phyloP scores from a whole-genome alignment of 2,329 filamentous ascomycete genomes.

The Trichoderma endophyticum region DNA sequence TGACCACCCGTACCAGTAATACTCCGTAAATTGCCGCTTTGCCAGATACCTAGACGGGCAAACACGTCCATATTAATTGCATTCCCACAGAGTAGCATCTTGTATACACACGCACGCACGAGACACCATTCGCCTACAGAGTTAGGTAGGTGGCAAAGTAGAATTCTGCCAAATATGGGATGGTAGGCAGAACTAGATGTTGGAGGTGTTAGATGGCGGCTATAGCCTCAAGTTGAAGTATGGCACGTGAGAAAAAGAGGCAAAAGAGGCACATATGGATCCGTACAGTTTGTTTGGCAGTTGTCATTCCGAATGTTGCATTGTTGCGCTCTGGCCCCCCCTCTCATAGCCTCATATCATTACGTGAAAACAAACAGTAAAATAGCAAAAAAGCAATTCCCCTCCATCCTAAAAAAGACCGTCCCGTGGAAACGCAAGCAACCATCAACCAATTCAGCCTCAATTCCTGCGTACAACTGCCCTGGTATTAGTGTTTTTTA shows the following conservation, averaged over 20 bases:
- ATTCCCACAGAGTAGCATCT: neutral
- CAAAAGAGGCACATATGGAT: neutral
- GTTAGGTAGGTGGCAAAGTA: neutral
- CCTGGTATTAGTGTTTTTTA: neutral
- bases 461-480: neutral
- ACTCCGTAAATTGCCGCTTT: constrained; percentile 6
- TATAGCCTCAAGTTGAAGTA: neutral
- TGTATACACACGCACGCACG: neutral
- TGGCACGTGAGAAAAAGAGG: no score
- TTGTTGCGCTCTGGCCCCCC: neutral
- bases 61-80: neutral
- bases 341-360: neutral
- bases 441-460: neutral
- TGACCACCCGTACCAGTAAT: neutral
- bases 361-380: neutral
- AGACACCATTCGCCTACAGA: neutral
- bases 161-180: neutral
- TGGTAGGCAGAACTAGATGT: neutral
- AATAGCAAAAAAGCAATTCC: neutral
- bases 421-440: neutral
- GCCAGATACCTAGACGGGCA: neutral
- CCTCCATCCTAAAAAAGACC: neutral
- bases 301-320: neutral
- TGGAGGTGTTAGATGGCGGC: neutral
- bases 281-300: neutral